Conservation (phyloP, 345 rosid genomes). For the Gossypium thurberi region DNA sequence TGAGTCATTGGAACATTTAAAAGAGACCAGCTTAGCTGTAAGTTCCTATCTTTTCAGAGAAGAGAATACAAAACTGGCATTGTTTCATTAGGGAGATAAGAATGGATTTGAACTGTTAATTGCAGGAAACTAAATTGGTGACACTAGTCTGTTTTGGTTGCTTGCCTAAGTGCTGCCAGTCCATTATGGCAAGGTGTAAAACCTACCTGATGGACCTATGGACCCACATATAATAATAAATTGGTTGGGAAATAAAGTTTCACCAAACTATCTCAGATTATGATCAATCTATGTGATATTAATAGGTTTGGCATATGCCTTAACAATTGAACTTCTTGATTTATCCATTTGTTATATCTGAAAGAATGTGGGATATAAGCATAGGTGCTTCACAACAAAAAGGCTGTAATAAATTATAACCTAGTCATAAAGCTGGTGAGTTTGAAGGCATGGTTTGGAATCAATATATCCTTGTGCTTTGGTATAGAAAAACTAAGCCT, state of each 20-base stretch:
- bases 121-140: not conserved
- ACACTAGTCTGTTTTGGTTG: not conserved
- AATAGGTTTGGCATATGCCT: not conserved
- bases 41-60: slow-evolving; percentile 17
- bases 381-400: not conserved
- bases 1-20: slow-evolving; percentile 67
- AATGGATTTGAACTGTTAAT: not conserved
- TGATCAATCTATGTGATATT: not conserved
- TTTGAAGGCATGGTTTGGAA: not conserved
- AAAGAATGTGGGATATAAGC: not conserved
- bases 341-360: not conserved
- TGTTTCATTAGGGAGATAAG: not conserved
- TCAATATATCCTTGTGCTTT: not conserved
- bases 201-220: not conserved
- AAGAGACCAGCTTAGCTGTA: slow-evolving; percentile 45
- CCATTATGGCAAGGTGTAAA: not conserved
- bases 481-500: not conserved
- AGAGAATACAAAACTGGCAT: not conserved
- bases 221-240: not conserved
- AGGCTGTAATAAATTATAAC: not conserved
- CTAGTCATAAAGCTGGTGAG: not conserved
- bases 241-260: not conserved
- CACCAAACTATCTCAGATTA: not conserved
- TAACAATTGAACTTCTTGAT: not conserved
- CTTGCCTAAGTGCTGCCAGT: not conserved